These are phyloP conservation scores for Allium cepa DNA, from an alignment of 106 monocot species.

Conservation along the genomic window DNA sequence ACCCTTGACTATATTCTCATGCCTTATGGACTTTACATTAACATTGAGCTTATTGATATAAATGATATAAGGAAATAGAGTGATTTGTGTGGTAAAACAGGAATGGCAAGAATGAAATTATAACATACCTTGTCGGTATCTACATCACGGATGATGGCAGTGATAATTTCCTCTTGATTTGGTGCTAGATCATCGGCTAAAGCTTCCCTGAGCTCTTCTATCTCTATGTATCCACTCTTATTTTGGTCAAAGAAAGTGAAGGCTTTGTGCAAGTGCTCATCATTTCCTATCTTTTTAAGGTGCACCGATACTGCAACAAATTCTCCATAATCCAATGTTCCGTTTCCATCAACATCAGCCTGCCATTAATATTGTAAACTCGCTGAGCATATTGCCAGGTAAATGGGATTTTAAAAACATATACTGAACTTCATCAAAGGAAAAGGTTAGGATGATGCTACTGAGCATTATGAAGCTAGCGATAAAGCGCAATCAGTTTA, in stretches of 20 bases:
- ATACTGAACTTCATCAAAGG: neutral
- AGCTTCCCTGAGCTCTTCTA: slow-evolving; percentile 55
- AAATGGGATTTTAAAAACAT: neutral
- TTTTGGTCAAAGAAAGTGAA: slow-evolving; percentile 61
- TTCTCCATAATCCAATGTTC: slow-evolving; percentile 45
- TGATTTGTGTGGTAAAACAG: neutral
- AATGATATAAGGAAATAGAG: neutral
- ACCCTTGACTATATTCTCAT: neutral
- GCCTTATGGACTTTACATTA: neutral
- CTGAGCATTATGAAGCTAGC: too few species aligned
- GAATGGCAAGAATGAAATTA: neutral
- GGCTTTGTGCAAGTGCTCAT: slow-evolving; percentile 55
- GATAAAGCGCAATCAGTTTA: too few species aligned
- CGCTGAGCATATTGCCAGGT: neutral
- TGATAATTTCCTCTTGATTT: slow-evolving; percentile 55
- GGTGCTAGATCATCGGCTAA: slow-evolving; percentile 42
- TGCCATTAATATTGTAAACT: slow-evolving; percentile 16
- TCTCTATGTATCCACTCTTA: slow-evolving; percentile 58
- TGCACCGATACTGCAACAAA: slow-evolving; percentile 55
- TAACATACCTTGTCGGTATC: slow-evolving; percentile 58
- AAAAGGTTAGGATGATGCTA: too few species aligned
- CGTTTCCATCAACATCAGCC: slow-evolving; percentile 59
- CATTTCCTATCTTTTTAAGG: slow-evolving; percentile 43
- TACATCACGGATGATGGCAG: slow-evolving; percentile 53
- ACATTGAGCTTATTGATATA: neutral